Evolutionary conservation across 805 yeast genomes (phyloP).

Genomic region (Lipomyces yamadae): DNA sequence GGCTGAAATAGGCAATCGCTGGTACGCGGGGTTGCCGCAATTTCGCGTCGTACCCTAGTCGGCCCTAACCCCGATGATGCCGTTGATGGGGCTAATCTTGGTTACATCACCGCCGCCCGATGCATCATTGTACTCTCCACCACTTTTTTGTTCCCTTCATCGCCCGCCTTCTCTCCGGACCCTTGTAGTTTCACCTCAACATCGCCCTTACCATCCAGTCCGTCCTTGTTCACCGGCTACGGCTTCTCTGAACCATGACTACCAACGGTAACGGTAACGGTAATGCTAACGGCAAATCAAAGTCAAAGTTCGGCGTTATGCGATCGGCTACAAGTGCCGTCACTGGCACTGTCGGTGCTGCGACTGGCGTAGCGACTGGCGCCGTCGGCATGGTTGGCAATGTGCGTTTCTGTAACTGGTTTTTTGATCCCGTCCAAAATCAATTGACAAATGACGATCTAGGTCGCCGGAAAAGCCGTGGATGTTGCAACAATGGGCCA

Average conservation of each 20-base stretch:
- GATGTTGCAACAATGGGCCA: constrained; percentile 30
- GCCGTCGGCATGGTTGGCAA: constrained; percentile 9
- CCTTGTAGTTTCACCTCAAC: no score
- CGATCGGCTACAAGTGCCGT: constrained; percentile 19
- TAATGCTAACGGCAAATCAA: constrained; percentile 10
- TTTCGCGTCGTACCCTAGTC: no score
- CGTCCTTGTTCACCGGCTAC: not conserved
- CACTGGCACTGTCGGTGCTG: constrained; percentile 29
- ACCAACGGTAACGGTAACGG: constrained; percentile 1
- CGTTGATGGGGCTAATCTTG: no score
- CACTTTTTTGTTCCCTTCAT: not conserved
- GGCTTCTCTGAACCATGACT: constrained; percentile 7
- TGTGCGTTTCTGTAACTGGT: constrained; percentile 8
- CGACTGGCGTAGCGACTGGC: constrained; percentile 16
- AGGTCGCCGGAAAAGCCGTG: constrained; percentile 33
- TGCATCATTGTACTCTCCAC: no score
- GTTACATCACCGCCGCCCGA: no score
- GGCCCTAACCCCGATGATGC: no score
- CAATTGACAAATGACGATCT: not conserved
- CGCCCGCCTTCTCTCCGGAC: not conserved
- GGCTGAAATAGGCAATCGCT: no score
- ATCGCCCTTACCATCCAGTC: not conserved
- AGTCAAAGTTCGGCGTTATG: constrained; percentile 21
- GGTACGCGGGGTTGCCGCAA: no score
- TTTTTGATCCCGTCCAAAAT: not conserved